A percentile compares a stretch with the other conserved stretches of the same genome.
Evolutionary conservation across 2,329 filamentous ascomycete species (phyloP).

Genomic region (Hymenoscyphus linearis): DNA sequence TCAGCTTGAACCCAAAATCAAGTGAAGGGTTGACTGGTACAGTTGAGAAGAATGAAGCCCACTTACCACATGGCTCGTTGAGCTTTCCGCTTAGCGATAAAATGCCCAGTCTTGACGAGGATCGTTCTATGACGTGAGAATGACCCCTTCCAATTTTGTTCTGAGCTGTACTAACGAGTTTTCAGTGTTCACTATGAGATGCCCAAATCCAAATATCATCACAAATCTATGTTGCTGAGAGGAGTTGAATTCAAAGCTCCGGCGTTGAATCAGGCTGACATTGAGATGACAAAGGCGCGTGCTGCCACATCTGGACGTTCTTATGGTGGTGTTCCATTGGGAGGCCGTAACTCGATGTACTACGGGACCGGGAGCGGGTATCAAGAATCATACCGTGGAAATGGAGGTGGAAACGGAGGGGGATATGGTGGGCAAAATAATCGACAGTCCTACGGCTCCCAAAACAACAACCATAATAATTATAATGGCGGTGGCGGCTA

Average conservation of each 20-base stretch:
- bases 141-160: neutral
- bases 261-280: constrained; percentile 69
- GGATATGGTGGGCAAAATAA: constrained; percentile 17
- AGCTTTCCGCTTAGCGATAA: constrained; percentile 67
- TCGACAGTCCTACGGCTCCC: constrained; percentile 12
- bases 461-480: constrained; percentile 16
- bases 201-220: constrained; percentile 63
- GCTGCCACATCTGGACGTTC: constrained; percentile 61
- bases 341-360: constrained; percentile 47
- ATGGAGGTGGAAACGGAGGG: constrained; percentile 4
- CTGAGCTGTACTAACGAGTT: constrained; percentile 22
- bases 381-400: constrained; percentile 11
- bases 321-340: constrained; percentile 62
- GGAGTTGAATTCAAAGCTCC: constrained; percentile 70
- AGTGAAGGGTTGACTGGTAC: constrained; percentile 76
- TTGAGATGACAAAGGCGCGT: constrained; percentile 65
- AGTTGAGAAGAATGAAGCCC: constrained; percentile 75
- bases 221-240: constrained; percentile 91
- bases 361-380: constrained; percentile 44
- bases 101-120: constrained; percentile 75
- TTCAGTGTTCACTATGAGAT: constrained; percentile 79
- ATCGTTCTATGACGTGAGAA: constrained; percentile 76
- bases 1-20: constrained; percentile 67
- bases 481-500: neutral
- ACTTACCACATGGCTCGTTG: constrained; percentile 79